Conservation (phyloP, 164 flowering plant species). For the Cinnamomum micranthum region DNA sequence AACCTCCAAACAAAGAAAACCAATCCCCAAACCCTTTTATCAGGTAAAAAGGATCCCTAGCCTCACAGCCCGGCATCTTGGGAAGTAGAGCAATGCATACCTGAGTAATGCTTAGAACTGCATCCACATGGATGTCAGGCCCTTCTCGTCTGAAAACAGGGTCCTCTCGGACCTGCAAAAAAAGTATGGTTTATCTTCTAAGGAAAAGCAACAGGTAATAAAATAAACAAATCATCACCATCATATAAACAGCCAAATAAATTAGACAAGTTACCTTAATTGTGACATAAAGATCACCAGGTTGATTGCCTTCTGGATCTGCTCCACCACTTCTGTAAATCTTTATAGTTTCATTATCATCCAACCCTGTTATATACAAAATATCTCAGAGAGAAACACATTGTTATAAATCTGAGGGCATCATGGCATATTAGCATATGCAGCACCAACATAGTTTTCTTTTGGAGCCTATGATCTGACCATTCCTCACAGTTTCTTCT, state of each 20-base stretch:
- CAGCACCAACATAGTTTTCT: no score
- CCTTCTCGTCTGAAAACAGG: slow-evolving; percentile 96
- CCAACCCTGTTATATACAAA: slow-evolving; percentile 56
- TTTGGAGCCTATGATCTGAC: no score
- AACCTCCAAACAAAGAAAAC: no score
- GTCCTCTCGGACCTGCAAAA: slow-evolving; percentile 71
- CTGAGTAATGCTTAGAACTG: slow-evolving; percentile 72
- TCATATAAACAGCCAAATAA: not conserved
- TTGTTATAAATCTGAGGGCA: no score
- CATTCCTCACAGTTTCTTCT: no score
- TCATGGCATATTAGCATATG: no score
- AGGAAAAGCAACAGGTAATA: not conserved
- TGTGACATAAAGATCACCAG: slow-evolving; percentile 87
- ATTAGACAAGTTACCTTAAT: slow-evolving; percentile 47
- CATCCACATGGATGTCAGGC: slow-evolving; percentile 87
- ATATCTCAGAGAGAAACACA: no score
- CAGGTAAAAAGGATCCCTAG: no score
- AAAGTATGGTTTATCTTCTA: not conserved
- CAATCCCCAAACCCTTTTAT: no score
- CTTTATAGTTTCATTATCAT: slow-evolving; percentile 65
- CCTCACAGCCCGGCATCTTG: no score
- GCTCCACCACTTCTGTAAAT: slow-evolving; percentile 77
- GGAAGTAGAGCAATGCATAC: slow-evolving; percentile 22
- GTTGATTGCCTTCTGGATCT: slow-evolving; percentile 92
- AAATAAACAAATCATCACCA: no score